Conservation (phyloP, 345 rosid genomes). For the Euphorbia lathyris region DNA sequence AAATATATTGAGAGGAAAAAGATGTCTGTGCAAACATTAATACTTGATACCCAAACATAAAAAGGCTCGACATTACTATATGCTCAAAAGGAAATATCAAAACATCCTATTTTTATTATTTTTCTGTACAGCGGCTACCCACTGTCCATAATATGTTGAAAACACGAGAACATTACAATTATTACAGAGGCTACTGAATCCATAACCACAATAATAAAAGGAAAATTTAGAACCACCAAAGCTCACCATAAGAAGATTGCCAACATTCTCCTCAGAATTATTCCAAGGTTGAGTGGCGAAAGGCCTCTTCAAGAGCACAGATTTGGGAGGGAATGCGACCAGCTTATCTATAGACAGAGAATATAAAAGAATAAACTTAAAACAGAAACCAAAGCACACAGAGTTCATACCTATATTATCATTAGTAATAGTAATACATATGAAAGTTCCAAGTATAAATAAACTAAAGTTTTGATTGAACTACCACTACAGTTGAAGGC, state of each 20-base stretch:
- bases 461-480: background rate
- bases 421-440: background rate
- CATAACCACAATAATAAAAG: background rate
- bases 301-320: conserved; percentile 62
- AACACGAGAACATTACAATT: background rate
- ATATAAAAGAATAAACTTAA: conserved; percentile 8
- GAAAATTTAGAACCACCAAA: conserved; percentile 8
- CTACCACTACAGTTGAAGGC: background rate
- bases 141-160: background rate
- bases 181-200: background rate
- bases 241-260: conserved; percentile 90
- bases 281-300: conserved; percentile 73
- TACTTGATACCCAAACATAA: background rate
- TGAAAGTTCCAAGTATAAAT: background rate
- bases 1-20: background rate
- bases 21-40: background rate
- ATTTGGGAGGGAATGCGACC: conserved; percentile 57
- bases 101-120: too few species aligned
- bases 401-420: background rate
- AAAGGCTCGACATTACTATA: background rate
- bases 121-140: background rate
- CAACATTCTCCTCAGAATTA: conserved; percentile 75
- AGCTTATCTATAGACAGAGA: conserved; percentile 51
- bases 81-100: background rate
- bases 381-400: conserved; percentile 9